Percentiles rank a stretch among this genome's conserved stretches.
phyloP scores from a whole-genome alignment of 257 asterid species.

The Solanum rostratum region DNA sequence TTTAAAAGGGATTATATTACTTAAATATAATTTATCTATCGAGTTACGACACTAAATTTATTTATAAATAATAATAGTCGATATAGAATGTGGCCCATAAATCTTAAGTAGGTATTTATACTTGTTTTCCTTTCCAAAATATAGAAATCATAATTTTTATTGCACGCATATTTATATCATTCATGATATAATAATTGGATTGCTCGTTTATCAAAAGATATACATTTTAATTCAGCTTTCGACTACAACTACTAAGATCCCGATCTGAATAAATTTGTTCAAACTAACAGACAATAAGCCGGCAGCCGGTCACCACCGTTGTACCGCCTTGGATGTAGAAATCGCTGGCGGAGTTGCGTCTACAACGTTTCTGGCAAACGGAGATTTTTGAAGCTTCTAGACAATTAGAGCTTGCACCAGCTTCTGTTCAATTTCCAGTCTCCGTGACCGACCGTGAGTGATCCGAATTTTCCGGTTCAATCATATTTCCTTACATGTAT shows the following conservation, averaged over 20 bases:
- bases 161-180: background rate
- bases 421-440: background rate
- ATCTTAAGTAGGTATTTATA: no score
- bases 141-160: no score
- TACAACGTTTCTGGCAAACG: background rate
- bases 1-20: no score
- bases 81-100: no score
- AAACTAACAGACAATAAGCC: background rate
- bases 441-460: background rate
- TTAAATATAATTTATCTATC: no score
- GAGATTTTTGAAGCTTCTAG: background rate
- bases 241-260: background rate
- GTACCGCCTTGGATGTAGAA: background rate
- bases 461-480: background rate
- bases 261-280: background rate
- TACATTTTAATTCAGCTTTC: background rate
- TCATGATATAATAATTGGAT: background rate
- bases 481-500: background rate
- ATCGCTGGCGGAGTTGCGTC: background rate
- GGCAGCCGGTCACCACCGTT: background rate
- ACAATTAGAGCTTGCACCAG: background rate
- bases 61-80: no score
- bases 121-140: no score
- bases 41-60: no score
- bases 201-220: background rate